Evolutionary conservation across 768 basidiomycete genomes (phyloP), one percentile per base, ranked within the genome.

Genomic region (Serendipita indica): DNA sequence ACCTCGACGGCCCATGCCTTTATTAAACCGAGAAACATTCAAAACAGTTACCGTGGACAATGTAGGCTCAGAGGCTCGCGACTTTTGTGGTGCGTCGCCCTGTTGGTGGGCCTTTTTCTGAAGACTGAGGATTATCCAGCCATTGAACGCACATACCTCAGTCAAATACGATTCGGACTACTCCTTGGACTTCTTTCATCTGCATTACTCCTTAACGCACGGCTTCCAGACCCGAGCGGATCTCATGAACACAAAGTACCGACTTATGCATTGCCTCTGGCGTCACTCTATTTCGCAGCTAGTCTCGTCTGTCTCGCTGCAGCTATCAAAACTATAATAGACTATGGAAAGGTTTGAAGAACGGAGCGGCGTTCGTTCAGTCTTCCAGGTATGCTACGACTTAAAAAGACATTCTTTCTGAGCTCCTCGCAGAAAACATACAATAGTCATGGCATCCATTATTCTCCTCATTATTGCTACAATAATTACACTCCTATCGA

Each of bases 61-160:
- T 54, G 49, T 54, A 27, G 49, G 49, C 30, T 54, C 49, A 20
- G 49, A 54, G 30, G 49, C 49, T 5, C 20, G 49, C 20, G 49
- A 54, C 30, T 54, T 54, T 32, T 54, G 49, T 54, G 49, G 49
- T 54, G 7, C 16, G 49, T 32, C 4, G 20, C 6, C 6, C 2
- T 25, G 5, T 5, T 5, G 6, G 27, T n/a, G 7, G 41, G 18
- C 16, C 27, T n/a, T 10, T 25, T 46, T 46, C 12, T 46, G 12
- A 2, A 10, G 12, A 12, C 14, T 46, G 1, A 46, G 22, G 45
- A 25, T 12, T 54, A 10, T 54, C 7, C 30, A 54, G 49, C 49
- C 30, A 54, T 54, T 30, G 49, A 54, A n/a, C 49, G 49, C 22
- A 54, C 49, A 25, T 54, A 54, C 30, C 49, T 54, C 20, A 22